Evolutionary conservation across 75 land plant genomes (phyloP), one percentile per base, ranked within the genome.

Genomic region (Pinus albicaulis): DNA sequence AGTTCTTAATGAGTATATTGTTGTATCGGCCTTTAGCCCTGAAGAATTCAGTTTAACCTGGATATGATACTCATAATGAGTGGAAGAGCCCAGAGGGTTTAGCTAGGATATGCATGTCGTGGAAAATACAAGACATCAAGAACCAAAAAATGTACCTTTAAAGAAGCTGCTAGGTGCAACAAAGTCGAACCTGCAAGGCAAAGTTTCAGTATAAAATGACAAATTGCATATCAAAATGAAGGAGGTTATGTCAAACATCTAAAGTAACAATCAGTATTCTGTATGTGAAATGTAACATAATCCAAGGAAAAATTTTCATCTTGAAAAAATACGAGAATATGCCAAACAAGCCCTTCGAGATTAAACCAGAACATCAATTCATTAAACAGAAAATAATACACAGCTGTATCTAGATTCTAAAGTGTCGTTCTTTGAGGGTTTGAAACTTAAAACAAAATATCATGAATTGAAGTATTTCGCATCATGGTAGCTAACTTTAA

Each of bases 131-230:
- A 38, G 41, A 6, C 5, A 38, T 38, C 41, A 38, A 48, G 57
- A 74, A 55, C 28, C 53, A 25, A 69, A 56, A 12, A 69, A 20
- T 55, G 52, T 80, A 88, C 98, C 98, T 78, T 86, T 52, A 31
- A 89, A 92, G 53, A 82, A 85, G 13, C 85, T 60, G 78, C 99
- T 94, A 0, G 92, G 94, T 3, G 99, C 99, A 56, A 94, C 93
- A 76, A 96, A 96, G 76, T 96, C 99, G 64, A 96, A 92, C 83
- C 99, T 95, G 83, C n/a, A 79, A 71, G 15, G 26, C 75, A 77
- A 65, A 60, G 19, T 57, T 15, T 3, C 10, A 41, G 20, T n/a
- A 20, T 10, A 68, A 34, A 68, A 34, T 41, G 64, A 63, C 28
- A 55, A 77, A 72, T 23, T 24, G 52, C 28, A 76, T 14, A 24